phyloP scores from a whole-genome alignment of 768 basidiomycete species.

The Erythrobasidium yunnanense region DNA sequence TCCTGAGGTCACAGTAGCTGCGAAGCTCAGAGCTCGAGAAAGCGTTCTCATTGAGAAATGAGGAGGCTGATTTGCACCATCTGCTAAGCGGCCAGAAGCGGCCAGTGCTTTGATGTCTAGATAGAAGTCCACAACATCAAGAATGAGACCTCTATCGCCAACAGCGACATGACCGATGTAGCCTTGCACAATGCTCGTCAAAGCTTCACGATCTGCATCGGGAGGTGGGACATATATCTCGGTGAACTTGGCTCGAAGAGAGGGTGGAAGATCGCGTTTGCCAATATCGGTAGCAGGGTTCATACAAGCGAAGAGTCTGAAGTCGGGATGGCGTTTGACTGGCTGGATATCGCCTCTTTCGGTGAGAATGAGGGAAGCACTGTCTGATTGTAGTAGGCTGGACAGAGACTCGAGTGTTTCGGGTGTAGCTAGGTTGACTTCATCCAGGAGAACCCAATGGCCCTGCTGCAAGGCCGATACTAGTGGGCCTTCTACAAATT shows the following conservation, averaged over 20 bases:
- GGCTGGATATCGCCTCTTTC: conserved; percentile 86
- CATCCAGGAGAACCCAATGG: conserved; percentile 91
- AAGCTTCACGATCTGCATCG: conserved; percentile 78
- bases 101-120: conserved; percentile 63
- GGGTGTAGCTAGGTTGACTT: conserved; percentile 84
- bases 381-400: conserved; percentile 70
- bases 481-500: conserved; percentile 91
- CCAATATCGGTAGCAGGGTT: conserved; percentile 98
- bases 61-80: conserved; percentile 82
- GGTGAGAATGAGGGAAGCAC: conserved; percentile 78
- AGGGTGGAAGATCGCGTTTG: conserved; percentile 88
- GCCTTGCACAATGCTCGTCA: conserved; percentile 72
- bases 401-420: conserved; percentile 91
- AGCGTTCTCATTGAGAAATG: conserved; percentile 97
- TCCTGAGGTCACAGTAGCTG: conserved; percentile 61
- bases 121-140: conserved; percentile 89
- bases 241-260: conserved; percentile 81
- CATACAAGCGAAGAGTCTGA: conserved; percentile 97
- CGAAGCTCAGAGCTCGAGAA: conserved; percentile 77
- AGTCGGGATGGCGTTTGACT: conserved; percentile 81
- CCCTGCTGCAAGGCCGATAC: conserved; percentile 76
- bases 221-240: conserved; percentile 92
- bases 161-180: conserved; percentile 76
- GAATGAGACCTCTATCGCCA: conserved; percentile 72
- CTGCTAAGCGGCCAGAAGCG: conserved; percentile 66